phyloP scores from a whole-genome alignment of 2,329 filamentous ascomycete species.

The Aspergillus hiratsukae region DNA sequence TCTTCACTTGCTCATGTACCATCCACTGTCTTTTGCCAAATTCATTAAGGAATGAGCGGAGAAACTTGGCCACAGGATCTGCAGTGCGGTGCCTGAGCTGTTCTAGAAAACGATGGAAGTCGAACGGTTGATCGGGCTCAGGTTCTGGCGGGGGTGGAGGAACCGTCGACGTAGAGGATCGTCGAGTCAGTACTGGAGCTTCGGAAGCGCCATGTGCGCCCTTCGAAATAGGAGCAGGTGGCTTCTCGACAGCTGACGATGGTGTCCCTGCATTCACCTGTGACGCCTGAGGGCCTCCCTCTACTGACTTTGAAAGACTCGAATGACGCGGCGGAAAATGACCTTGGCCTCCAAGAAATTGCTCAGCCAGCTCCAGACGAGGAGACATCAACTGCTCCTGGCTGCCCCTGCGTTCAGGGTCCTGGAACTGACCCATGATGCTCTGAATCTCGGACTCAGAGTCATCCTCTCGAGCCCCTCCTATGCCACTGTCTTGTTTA shows the following conservation, averaged over 20 bases:
- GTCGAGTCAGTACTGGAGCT: conserved; percentile 23
- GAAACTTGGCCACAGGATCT: conserved; percentile 93
- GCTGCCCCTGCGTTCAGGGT: conserved; percentile 65
- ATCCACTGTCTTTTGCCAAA: conserved; percentile 99
- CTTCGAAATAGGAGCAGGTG: conserved; percentile 23
- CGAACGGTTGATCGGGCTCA: conserved; percentile 83
- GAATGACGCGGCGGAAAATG: conserved; percentile 79
- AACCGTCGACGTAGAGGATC: conserved; percentile 33
- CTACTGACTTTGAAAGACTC: conserved; percentile 59
- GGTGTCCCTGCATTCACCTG: conserved; percentile 15
- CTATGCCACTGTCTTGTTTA: conserved; percentile 48
- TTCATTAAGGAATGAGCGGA: conserved; percentile 89
- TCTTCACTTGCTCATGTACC: conserved; percentile 99
- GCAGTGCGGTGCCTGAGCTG: conserved; percentile 94
- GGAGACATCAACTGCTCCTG: conserved; percentile 90
- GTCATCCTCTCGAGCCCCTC: conserved; percentile 63
- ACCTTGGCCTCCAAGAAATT: conserved; percentile 62
- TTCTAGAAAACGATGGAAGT: conserved; percentile 95
- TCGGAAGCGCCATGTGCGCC: conserved; percentile 23
- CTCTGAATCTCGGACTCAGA: conserved; percentile 86
- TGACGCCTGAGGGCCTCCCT: conserved; percentile 23
- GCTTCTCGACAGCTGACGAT: conserved; percentile 14
- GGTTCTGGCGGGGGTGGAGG: conserved; percentile 66
- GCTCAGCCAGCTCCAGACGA: conserved; percentile 74
- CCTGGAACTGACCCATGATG: conserved; percentile 95